Conservation (phyloP, 306 rosid genomes). For the Arachis stenosperma region DNA sequence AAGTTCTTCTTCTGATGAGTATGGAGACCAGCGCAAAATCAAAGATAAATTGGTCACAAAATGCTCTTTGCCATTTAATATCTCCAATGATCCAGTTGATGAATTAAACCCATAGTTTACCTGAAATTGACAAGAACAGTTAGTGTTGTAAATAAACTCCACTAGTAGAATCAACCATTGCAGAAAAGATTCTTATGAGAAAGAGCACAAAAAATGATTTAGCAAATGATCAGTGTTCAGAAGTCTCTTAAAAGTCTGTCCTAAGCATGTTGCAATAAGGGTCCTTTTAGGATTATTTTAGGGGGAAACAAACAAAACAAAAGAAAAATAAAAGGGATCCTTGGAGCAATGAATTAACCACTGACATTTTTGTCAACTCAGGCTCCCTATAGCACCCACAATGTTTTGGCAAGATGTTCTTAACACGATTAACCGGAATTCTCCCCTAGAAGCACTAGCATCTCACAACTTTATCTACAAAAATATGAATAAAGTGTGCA, state of each 20-base stretch:
- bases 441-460: neutral
- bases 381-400: no score
- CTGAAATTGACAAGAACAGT: conserved; percentile 55
- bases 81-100: conserved; percentile 51
- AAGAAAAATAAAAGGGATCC: no score
- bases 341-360: no score
- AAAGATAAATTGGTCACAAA: conserved; percentile 65
- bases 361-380: no score
- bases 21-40: conserved; percentile 88
- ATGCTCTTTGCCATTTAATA: conserved; percentile 67
- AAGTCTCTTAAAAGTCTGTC: neutral
- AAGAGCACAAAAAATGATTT: conserved; percentile 26
- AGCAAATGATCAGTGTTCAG: conserved; percentile 19
- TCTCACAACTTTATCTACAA: neutral
- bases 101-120: conserved; percentile 71
- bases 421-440: no score
- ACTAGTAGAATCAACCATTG: conserved; percentile 8
- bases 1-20: conserved; percentile 81
- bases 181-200: conserved; percentile 29
- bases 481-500: neutral
- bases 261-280: no score
- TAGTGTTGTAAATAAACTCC: neutral
- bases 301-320: no score
- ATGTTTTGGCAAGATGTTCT: no score
- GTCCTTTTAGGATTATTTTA: no score